phyloP scores from a whole-genome alignment of 257 asterid genomes.

The Jacaranda mimosifolia region DNA sequence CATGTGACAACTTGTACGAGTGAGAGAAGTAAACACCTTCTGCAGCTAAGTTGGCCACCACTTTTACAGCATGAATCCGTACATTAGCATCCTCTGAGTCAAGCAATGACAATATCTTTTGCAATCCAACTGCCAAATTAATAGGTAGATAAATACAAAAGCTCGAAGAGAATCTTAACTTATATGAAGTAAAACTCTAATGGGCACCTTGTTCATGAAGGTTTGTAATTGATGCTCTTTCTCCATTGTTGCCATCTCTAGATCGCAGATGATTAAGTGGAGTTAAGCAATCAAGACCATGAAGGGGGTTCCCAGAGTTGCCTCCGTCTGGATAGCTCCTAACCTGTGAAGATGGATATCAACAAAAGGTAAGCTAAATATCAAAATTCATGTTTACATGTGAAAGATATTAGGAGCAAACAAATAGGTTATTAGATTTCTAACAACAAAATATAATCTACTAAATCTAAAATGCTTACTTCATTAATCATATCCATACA shows the following conservation, averaged over 20 bases:
- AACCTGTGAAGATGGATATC: conserved; percentile 51
- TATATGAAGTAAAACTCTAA: conserved; percentile 28
- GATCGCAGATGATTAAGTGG: conserved; percentile 67
- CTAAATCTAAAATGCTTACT: conserved; percentile 20
- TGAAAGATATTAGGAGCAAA: conserved; percentile 10
- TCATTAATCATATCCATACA: conserved; percentile 1
- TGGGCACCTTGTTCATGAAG: conserved; percentile 97
- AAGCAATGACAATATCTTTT: conserved; percentile 89
- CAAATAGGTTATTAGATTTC: conserved; percentile 21
- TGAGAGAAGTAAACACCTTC: conserved; percentile 68
- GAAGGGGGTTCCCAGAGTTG: conserved; percentile 63
- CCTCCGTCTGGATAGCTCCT: conserved; percentile 69
- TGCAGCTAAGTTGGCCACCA: conserved; percentile 98
- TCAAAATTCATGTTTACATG: conserved; percentile 19
- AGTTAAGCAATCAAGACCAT: conserved; percentile 63
- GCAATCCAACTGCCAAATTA: conserved; percentile 83
- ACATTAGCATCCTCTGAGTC: conserved; percentile 94
- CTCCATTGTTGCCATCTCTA: conserved; percentile 79
- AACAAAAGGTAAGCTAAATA: conserved; percentile 28
- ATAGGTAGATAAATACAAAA: conserved; percentile 32
- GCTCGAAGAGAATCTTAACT: conserved; percentile 25
- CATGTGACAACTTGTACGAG: conserved; percentile 28
- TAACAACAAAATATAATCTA: conserved; percentile 17
- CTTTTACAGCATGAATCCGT: conserved; percentile 98
- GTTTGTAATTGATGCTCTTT: conserved; percentile 80